These are phyloP conservation scores for Cladobotryum protrusum DNA, from an alignment of 2,329 filamentous ascomycete genomes.

Conservation along the genomic window DNA sequence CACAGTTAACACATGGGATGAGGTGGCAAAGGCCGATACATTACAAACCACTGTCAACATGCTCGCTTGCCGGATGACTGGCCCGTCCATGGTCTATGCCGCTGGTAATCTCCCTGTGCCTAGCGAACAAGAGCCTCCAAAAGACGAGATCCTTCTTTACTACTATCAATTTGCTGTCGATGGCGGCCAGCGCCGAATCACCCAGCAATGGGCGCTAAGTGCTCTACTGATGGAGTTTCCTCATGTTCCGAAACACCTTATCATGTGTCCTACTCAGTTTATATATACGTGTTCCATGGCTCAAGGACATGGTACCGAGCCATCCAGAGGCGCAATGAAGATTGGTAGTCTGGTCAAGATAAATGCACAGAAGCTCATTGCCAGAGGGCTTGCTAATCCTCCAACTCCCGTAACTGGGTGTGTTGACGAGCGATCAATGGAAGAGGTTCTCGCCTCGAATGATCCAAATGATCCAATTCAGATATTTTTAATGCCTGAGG, in stretches of 20 bases:
- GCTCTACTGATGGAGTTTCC: constrained; percentile 65
- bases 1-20: constrained; percentile 65
- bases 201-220: constrained; percentile 58
- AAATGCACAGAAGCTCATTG: constrained; percentile 48
- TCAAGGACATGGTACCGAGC: constrained; percentile 50
- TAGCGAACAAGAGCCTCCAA: constrained; percentile 24
- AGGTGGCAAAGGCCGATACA: neutral
- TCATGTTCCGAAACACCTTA: constrained; percentile 44
- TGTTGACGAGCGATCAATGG: constrained; percentile 51
- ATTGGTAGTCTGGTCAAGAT: constrained; percentile 61
- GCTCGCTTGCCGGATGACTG: constrained; percentile 60
- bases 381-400: constrained; percentile 39
- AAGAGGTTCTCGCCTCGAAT: constrained; percentile 42
- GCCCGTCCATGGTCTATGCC: constrained; percentile 57
- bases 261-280: constrained; percentile 54
- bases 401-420: constrained; percentile 51
- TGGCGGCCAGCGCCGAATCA: constrained; percentile 33
- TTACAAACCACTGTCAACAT: constrained; percentile 45
- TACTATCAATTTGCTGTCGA: constrained; percentile 56
- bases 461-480: constrained; percentile 50
- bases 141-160: constrained; percentile 63
- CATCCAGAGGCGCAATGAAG: constrained; percentile 55
- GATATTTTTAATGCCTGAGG: constrained; percentile 53
- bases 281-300: constrained; percentile 63
- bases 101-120: constrained; percentile 57